Evolutionary conservation across 257 asterid genomes (phyloP).

Genomic region (Solanum ossicruentum): DNA sequence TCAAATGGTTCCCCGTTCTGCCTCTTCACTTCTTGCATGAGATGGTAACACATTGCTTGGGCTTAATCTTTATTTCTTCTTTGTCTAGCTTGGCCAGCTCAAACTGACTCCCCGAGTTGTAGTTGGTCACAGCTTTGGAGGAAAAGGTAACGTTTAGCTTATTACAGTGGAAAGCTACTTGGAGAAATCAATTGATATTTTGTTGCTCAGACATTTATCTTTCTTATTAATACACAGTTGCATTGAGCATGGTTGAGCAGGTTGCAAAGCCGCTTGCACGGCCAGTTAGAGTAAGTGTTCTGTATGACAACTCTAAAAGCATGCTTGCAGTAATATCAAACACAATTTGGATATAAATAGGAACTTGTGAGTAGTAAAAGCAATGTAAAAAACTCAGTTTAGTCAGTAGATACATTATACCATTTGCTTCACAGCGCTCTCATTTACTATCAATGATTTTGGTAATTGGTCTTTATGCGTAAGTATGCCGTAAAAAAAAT

Average conservation of each 20-base stretch:
- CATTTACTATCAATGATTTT: background rate
- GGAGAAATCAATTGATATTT: background rate
- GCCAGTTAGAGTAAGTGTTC: slow-evolving; percentile 78
- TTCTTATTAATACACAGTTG: slow-evolving; percentile 42
- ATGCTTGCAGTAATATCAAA: background rate
- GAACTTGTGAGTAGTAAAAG: background rate
- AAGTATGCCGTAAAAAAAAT: slow-evolving; percentile 10
- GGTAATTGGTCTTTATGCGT: background rate
- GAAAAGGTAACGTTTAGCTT: slow-evolving; percentile 57
- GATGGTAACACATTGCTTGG: background rate
- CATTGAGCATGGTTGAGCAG: slow-evolving; percentile 97
- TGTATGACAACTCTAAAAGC: background rate
- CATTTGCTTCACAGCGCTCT: background rate
- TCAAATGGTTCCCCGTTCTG: background rate
- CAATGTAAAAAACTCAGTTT: background rate
- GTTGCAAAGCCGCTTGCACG: slow-evolving; percentile 95
- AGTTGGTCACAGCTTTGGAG: slow-evolving; percentile 99
- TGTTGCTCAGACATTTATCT: background rate
- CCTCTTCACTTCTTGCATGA: background rate
- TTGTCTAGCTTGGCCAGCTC: slow-evolving; percentile 65
- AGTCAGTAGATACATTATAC: background rate
- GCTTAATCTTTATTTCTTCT: background rate
- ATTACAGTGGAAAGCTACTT: background rate
- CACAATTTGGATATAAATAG: background rate
- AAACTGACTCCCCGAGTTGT: slow-evolving; percentile 87